Conservation (phyloP, 768 basidiomycete species). For the Psilocybe sp. region DNA sequence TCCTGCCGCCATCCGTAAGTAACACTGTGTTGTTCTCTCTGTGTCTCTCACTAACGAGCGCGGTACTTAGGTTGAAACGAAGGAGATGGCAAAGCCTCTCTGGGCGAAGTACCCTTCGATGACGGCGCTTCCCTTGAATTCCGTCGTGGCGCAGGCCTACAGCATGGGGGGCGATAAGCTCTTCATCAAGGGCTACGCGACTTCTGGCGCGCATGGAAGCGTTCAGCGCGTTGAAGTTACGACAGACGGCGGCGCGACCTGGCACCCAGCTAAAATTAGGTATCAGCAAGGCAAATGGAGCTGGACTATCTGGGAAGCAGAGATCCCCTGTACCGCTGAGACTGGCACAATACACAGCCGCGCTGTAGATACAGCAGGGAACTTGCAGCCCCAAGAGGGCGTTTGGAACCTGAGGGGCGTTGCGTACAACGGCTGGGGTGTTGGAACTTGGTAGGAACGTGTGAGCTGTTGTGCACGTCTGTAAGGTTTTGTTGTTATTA, state of each 20-base stretch:
- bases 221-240: constrained; percentile 50
- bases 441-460: constrained; percentile 35
- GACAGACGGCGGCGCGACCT: constrained; percentile 47
- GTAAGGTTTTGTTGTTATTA: no score
- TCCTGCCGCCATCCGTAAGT: constrained; percentile 50
- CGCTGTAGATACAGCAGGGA: constrained; percentile 48
- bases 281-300: constrained; percentile 69
- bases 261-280: constrained; percentile 48
- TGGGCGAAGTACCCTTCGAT: constrained; percentile 61
- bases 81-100: constrained; percentile 37
- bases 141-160: constrained; percentile 48
- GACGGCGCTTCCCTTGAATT: constrained; percentile 59
- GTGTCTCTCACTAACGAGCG: not conserved
- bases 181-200: constrained; percentile 56
- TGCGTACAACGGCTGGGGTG: constrained; percentile 52
- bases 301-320: constrained; percentile 69
- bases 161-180: constrained; percentile 30
- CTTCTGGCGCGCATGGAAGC: constrained; percentile 42
- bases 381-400: constrained; percentile 45
- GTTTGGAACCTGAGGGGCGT: constrained; percentile 71
- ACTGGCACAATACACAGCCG: constrained; percentile 44
- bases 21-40: not conserved
- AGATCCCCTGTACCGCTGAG: constrained; percentile 31
- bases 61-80: constrained; percentile 42
- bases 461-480: no score